These are phyloP conservation scores for Candida sonorensis DNA, from an alignment of 805 yeast genomes.

Conservation along the genomic window DNA sequence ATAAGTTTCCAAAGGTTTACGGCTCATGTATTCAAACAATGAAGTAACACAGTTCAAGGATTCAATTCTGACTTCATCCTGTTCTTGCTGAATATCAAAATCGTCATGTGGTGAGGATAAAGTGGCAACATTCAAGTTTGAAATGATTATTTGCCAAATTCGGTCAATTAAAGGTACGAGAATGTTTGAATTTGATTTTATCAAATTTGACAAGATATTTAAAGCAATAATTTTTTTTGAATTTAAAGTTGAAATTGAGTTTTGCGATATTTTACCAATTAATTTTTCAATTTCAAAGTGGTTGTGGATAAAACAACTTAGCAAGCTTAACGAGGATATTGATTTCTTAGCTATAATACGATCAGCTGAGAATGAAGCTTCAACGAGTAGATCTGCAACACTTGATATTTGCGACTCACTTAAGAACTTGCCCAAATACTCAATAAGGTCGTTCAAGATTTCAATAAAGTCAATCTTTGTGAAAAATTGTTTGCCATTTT, in stretches of 20 bases:
- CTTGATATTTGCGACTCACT: conserved; percentile 14
- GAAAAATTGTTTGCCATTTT: conserved; percentile 19
- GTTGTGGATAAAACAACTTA: conserved; percentile 25
- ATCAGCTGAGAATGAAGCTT: conserved; percentile 32
- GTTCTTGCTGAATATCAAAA: conserved; percentile 25
- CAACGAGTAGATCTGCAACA: conserved; percentile 25
- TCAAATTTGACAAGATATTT: conserved; percentile 14
- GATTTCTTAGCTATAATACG: conserved; percentile 41
- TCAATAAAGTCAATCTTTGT: conserved; percentile 52
- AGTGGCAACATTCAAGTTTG: conserved; percentile 11
- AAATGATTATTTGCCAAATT: conserved; percentile 10
- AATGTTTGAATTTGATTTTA: conserved; percentile 22
- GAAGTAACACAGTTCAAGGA: conserved; percentile 34
- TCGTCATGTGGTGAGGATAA: conserved; percentile 25
- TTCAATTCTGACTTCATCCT: conserved; percentile 40
- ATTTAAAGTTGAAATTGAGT: too few species aligned
- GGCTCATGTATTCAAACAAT: conserved; percentile 33
- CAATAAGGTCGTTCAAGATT: conserved; percentile 48
- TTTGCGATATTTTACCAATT: too few species aligned
- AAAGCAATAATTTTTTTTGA: conserved; percentile 12
- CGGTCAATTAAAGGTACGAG: conserved; percentile 10
- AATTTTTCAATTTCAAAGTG: too few species aligned
- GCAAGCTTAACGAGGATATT: conserved; percentile 31
- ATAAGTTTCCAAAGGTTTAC: conserved; percentile 23
- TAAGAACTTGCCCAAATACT: conserved; percentile 32